These are phyloP conservation scores for Zymoseptoria pseudotritici DNA, from an alignment of 2,329 filamentous ascomycete species.

Conservation along the genomic window DNA sequence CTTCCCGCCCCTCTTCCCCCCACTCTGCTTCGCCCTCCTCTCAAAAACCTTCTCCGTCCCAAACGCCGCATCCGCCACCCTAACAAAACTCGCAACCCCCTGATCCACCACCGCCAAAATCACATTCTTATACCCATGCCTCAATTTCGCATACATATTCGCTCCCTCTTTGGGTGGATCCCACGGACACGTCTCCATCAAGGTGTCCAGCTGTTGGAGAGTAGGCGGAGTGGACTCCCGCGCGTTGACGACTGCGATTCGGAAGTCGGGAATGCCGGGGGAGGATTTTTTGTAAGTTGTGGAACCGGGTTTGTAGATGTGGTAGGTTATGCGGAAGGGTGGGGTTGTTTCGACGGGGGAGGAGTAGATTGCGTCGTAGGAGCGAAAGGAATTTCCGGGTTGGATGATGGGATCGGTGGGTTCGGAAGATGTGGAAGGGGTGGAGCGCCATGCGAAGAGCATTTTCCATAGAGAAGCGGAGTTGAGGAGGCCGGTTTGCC, in stretches of 20 bases:
- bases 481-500: slow-evolving; percentile 30
- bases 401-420: slow-evolving; percentile 42
- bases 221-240: slow-evolving; percentile 65
- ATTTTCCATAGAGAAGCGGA: slow-evolving; percentile 9
- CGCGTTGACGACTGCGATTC: slow-evolving; percentile 73
- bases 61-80: slow-evolving; percentile 74
- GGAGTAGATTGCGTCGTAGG: slow-evolving; percentile 64
- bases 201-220: slow-evolving; percentile 58
- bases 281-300: slow-evolving; percentile 68
- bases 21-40: slow-evolving; percentile 39
- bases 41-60: slow-evolving; percentile 62
- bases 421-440: slow-evolving; percentile 2
- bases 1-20: slow-evolving; percentile 30
- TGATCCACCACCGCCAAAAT: slow-evolving; percentile 83
- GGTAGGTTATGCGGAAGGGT: slow-evolving; percentile 67
- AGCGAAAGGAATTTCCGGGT: slow-evolving; percentile 45
- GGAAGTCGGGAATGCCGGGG: slow-evolving; percentile 73
- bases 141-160: slow-evolving; percentile 66
- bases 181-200: slow-evolving; percentile 68
- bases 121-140: slow-evolving; percentile 76
- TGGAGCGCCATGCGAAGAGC: slow-evolving; percentile 1
- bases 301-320: slow-evolving; percentile 68
- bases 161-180: slow-evolving; percentile 46
- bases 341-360: slow-evolving; percentile 19
- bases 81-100: slow-evolving; percentile 80